Base-by-base conservation (phyloP, 768 basidiomycete species). In the Trametes meyenii region DNA sequence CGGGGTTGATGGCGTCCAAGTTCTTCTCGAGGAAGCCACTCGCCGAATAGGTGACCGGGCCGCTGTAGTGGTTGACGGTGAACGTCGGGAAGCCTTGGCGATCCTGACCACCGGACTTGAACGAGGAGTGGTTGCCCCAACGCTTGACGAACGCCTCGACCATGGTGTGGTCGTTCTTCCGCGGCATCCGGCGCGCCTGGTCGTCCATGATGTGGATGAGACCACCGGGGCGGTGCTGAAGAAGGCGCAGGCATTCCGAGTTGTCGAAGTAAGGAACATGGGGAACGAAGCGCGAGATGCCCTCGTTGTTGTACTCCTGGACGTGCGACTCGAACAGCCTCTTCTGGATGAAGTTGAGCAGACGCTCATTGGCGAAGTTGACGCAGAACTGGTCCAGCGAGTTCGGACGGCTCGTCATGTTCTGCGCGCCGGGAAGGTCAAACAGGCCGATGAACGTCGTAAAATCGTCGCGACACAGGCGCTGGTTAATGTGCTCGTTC, bases 171-270 rank as follows among this genome's bases (percentile, higher is more conserved):
- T 96, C 94, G 2, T 89, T 96, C 84, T 96, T 95, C 77, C 94
- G 96, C 61, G 86, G 88, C 58, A 84, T 83, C 40, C 91, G 82
- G 13, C 90, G 83, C 1, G 95, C 91, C 74, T 97, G 95, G 71
- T 98, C 96, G 70, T 98, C 96, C 90, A 98, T 93, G 74, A 98
- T 98, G 69, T 96, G 94, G 55, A 98, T 87, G 35, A 99, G 79
- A 1, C 97, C 97, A 11, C 95, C 96, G 1, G 92, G 94, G 56
- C 79, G 80, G 70, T 93, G 89, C 70, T 94, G 89, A 43, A 98
- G 76, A 33, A 99, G 79, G 8, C 93, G 85, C 33, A 98, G 75
- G 66, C 92, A 94, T 71, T 98, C 96, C 11, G 88, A 73, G 73
- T 98, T 98, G 76, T 96, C 93, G 72, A 93, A 93, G 78, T 90